These are phyloP conservation scores for Sicyos edulis DNA, from an alignment of 306 rosid species.

Conservation along the genomic window DNA sequence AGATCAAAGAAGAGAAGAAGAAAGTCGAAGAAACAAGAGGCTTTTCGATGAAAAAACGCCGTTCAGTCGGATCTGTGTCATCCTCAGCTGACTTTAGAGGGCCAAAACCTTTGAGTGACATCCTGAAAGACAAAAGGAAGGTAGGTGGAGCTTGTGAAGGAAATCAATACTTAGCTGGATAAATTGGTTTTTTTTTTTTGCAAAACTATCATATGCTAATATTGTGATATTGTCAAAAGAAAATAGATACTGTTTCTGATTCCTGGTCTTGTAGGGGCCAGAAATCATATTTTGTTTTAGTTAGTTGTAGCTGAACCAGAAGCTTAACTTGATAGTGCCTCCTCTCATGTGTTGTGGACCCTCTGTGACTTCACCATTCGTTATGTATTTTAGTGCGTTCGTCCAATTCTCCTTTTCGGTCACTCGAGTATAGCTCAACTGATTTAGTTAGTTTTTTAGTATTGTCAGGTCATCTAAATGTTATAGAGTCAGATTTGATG, in stretches of 20 bases:
- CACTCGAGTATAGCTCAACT: too few species aligned
- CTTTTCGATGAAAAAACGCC: neutral
- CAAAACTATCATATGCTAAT: constrained; percentile 14
- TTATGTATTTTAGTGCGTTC: neutral
- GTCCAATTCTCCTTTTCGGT: too few species aligned
- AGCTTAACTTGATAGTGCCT: constrained; percentile 3
- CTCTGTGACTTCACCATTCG: neutral
- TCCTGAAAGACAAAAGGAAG: constrained; percentile 24
- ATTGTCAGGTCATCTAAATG: too few species aligned
- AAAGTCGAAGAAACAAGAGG: constrained; percentile 11
- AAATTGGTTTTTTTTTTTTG: neutral
- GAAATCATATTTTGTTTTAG: neutral
- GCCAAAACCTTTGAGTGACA: constrained; percentile 12
- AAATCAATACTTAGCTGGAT: neutral
- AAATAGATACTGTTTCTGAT: neutral
- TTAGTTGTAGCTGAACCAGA: constrained; percentile 6
- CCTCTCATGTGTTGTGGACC: neutral
- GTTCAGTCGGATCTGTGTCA: neutral
- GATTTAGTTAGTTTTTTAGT: too few species aligned
- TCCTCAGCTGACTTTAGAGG: constrained; percentile 14
- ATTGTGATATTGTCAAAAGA: constrained; percentile 8
- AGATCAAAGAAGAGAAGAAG: constrained; percentile 19
- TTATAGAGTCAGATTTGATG: too few species aligned
- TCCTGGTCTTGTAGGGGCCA: neutral
- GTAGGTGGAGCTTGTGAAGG: neutral